phyloP scores from a whole-genome alignment of 139 green algal species.

The Deuterostichococcus epilithicus region DNA sequence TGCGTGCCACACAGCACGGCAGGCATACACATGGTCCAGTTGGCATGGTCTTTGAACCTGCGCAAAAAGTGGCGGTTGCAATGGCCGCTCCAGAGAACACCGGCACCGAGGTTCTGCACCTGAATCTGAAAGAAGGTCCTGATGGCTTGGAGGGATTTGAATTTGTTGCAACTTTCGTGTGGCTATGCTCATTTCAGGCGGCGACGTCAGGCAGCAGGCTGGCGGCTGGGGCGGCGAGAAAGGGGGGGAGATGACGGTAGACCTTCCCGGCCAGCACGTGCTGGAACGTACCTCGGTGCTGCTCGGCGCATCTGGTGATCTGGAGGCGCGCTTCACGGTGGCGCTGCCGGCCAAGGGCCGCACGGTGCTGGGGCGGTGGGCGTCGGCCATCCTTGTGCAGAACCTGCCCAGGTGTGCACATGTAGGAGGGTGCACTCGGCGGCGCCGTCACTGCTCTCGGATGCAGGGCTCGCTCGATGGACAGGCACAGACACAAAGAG shows the following conservation, averaged over 20 bases:
- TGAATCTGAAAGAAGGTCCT: too few relatives aligned
- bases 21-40: too few relatives aligned
- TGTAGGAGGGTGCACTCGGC: not conserved
- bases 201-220: constrained; percentile 29
- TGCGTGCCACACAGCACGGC: too few relatives aligned
- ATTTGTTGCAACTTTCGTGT: too few relatives aligned
- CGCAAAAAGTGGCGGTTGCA: too few relatives aligned
- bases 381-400: constrained; percentile 39
- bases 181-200: constrained; percentile 17
- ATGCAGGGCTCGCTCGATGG: too few relatives aligned
- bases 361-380: constrained; percentile 52
- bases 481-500: too few relatives aligned
- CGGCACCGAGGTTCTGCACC: too few relatives aligned
- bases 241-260: constrained; percentile 67
- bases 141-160: too few relatives aligned
- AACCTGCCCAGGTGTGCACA: constrained; percentile 41
- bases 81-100: too few relatives aligned
- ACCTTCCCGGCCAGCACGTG: constrained; percentile 55
- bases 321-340: constrained; percentile 70
- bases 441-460: too few relatives aligned
- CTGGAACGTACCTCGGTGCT: constrained; percentile 58
- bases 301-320: constrained; percentile 15
- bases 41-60: too few relatives aligned
- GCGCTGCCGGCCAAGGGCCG: constrained; percentile 61
- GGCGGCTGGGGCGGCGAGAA: constrained; percentile 59